Conservation (phyloP, 495 filamentous ascomycete genomes). For the Diplogelasinospora grovesii region DNA sequence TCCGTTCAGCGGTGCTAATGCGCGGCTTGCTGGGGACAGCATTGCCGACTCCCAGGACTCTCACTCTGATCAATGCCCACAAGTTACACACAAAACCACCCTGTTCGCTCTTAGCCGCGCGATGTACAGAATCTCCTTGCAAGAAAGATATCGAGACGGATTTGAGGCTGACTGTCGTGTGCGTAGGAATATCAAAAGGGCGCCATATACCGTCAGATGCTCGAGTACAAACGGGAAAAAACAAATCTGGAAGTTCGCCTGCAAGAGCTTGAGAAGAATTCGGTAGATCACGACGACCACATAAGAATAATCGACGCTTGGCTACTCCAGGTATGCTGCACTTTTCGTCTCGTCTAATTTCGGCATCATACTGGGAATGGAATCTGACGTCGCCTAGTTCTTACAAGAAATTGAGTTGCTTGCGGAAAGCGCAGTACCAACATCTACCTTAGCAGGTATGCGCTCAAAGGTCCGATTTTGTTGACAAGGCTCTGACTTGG, state of each 20-base stretch:
- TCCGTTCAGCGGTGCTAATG: constrained; percentile 42
- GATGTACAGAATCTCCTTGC: constrained; percentile 20
- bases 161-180: constrained; percentile 24
- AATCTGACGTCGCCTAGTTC: constrained; percentile 53
- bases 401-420: constrained; percentile 79
- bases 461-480: constrained; percentile 15
- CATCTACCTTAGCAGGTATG: constrained; percentile 47
- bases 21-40: constrained; percentile 42
- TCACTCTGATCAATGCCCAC: constrained; percentile 19
- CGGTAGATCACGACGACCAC: constrained; percentile 82
- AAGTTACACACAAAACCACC: constrained; percentile 11
- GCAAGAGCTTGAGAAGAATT: constrained; percentile 66
- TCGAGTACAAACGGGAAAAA: constrained; percentile 90
- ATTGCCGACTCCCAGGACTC: constrained; percentile 21
- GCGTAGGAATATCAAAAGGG: constrained; percentile 89
- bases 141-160: constrained; percentile 16
- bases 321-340: constrained; percentile 71
- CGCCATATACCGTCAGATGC: constrained; percentile 95
- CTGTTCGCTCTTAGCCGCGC: constrained; percentile 20
- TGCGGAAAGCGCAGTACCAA: constrained; percentile 44
- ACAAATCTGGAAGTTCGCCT: constrained; percentile 66
- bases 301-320: constrained; percentile 82
- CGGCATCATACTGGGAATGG: too few relatives aligned
- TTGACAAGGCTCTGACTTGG: constrained; percentile 32
- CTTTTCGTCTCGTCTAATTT: constrained; percentile 19